Evolutionary conservation across 495 filamentous ascomycete genomes (phyloP).

Genomic region (Penicillium coffeae): DNA sequence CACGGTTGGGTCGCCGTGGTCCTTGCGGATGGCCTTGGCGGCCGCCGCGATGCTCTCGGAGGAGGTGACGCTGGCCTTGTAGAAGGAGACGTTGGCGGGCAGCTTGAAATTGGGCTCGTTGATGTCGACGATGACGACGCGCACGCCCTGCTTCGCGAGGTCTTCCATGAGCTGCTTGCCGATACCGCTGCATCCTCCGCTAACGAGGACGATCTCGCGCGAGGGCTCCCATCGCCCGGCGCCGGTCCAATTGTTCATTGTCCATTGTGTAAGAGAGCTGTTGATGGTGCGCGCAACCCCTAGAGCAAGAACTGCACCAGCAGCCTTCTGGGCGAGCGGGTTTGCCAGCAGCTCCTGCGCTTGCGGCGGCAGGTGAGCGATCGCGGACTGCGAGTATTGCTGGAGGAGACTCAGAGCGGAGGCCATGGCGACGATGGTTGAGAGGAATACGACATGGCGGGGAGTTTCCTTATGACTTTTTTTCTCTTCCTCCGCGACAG

Average conservation of each 20-base stretch:
- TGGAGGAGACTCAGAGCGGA: conserved; percentile 21
- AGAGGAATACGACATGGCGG: neutral
- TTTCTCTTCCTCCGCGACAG: neutral
- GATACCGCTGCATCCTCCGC: conserved; percentile 56
- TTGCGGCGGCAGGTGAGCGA: conserved; percentile 25
- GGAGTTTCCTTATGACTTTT: neutral
- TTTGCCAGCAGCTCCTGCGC: conserved; percentile 26
- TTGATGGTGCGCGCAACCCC: conserved; percentile 40
- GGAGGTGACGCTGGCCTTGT: conserved; percentile 53
- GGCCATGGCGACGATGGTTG: conserved; percentile 16
- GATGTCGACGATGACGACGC: conserved; percentile 51
- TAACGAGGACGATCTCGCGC: conserved; percentile 54
- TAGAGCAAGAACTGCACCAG: conserved; percentile 28
- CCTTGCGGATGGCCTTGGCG: conserved; percentile 42
- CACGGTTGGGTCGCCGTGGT: conserved; percentile 49
- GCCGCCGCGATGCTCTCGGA: conserved; percentile 38
- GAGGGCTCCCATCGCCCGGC: conserved; percentile 38
- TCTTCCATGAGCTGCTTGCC: conserved; percentile 47
- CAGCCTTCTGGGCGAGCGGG: conserved; percentile 27
- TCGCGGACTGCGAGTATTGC: conserved; percentile 26
- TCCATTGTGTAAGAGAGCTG: conserved; percentile 34
- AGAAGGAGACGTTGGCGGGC: conserved; percentile 40
- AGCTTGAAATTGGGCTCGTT: conserved; percentile 31
- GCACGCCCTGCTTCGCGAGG: conserved; percentile 44
- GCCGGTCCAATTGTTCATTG: conserved; percentile 47